Evolutionary conservation across 352 stramenopile genomes (phyloP), one percentile per base, ranked within the genome.

Genomic region (Phytopythium chamaehyphon): DNA sequence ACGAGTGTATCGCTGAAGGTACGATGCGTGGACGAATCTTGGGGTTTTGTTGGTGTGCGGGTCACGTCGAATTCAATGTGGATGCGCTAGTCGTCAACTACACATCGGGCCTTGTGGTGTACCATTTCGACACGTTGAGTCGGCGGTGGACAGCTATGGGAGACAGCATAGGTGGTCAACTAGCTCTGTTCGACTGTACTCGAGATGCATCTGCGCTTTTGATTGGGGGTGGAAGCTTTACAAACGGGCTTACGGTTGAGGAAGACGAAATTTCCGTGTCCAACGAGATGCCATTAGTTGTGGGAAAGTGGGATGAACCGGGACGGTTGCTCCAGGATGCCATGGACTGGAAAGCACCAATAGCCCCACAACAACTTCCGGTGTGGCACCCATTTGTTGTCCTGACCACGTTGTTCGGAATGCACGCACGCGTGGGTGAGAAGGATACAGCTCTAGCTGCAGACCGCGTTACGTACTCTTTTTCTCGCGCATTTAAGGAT

Each of bases 381-480:
- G 73, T 92, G 31, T 94, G 83, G 83, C 83, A 94, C 58, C 81
- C 83, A 16, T 94, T 88, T 23, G 82, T 91, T 15, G 61, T 94
- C 18, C 57, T 94, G 9, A 92, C 83, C 24, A 94, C 83, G 28
- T 65, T 94, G 11, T 94, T 91, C 43, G 83, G 83, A 3, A 87
- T 94, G 76, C 79, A 91, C 49, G 80, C 83, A 9, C 81, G 81
- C 49, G 83, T 93, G 42, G 83, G 80, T 22, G 62, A 89, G 21
- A 90, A 87, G 51, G 69, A 90, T 58, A 91, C 81, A 10, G 71
- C 62, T 37, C 68, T 94, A 44, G 80, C 79, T n/a, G 71, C 64
- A 26, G 83, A 94, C 40, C 52, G 58, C 12, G 72, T 76, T 0
- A 54, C 68, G 10, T 90, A 80, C 40, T 71, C 80, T 45, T 91